Base-by-base conservation (phyloP, 2,329 filamentous ascomycete species). In the Penicillium occitanis region DNA sequence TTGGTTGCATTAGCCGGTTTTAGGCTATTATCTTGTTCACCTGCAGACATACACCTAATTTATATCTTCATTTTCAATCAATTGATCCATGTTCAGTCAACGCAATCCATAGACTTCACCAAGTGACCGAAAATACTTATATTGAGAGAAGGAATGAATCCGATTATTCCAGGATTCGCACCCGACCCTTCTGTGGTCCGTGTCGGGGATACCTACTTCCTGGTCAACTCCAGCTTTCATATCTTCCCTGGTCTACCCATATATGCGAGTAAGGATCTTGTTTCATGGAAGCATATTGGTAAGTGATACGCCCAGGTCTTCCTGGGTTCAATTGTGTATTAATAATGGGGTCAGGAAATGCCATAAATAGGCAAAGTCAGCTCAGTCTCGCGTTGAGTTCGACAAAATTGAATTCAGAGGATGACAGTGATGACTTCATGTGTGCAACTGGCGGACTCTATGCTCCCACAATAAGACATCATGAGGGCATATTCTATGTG, bases 221-320 rank as follows among this genome's bases (percentile, higher is more conserved):
- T 76, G 70, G 85, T 91, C 50, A 86, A 90, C 68, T 84, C 91
- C 37, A 85, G 87, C 0, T 90, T 90, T 1, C 92, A 91, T 70
- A 86, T 91, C 3, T 92, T 91, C 70, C 82, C 91, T 0, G 88
- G 90, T 64, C 80, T 90, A n/a, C 88, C 88, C 0, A 70, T 71
- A 35, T 69, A 73, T 76, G 72, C 73, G 22, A 79, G 76, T 6
- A 73, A 73, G 30, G 74, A 79, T 61, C 70, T 79, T 2, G 62
- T 72, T 35, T 69, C 70, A 62, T 77, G 75, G 75, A 72, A 71
- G 50, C 73, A 75, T 46, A 72, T 77, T 2, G 70, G 72, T 70
- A 50, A 35, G 19, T 11, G 10, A 42, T 6, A 10, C 19, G 22
- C 19, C 30, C 8, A 44, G 22, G 1, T 37, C 3, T 11, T 50